Evolutionary conservation across 148 eudicot genomes (phyloP).

Genomic region (Diospyros kaki): DNA sequence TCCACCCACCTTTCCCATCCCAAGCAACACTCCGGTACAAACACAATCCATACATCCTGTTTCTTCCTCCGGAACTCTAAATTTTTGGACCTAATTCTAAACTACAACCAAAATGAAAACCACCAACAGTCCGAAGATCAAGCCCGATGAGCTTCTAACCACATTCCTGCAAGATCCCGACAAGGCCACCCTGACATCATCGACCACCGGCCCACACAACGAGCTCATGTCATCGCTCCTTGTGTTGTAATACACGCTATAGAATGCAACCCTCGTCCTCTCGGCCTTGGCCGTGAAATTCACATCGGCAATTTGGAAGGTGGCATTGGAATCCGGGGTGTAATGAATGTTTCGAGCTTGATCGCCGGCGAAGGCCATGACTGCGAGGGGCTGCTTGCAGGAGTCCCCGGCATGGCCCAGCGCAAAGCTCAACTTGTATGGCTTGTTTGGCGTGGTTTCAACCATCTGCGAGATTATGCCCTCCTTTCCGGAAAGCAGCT

Average conservation of each 20-base stretch:
- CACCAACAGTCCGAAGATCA: conserved; percentile 19
- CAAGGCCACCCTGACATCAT: conserved; percentile 80
- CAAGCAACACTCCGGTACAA: too few relatives aligned
- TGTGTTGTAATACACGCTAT: conserved; percentile 87
- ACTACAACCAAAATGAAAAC: conserved; percentile 16
- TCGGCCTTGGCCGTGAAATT: conserved; percentile 94
- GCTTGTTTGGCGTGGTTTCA: conserved; percentile 67
- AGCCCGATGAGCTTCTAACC: conserved; percentile 22
- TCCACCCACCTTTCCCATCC: too few relatives aligned
- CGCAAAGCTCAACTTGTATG: conserved; percentile 59
- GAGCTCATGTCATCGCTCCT: conserved; percentile 95
- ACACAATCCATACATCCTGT: too few relatives aligned
- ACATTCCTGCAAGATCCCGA: conserved; percentile 34
- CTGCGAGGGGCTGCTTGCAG: conserved; percentile 78
- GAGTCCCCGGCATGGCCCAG: conserved; percentile 75
- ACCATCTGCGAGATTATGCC: conserved; percentile 97
- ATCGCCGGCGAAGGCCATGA: conserved; percentile 96
- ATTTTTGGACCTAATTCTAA: not conserved
- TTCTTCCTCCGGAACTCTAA: too few relatives aligned
- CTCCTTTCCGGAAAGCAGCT: conserved; percentile 88
- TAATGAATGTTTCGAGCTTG: conserved; percentile 83
- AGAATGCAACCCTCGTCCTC: conserved; percentile 79
- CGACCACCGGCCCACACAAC: conserved; percentile 91
- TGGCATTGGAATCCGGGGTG: conserved; percentile 53
- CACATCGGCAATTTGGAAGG: conserved; percentile 45